Evolutionary conservation across 2,329 filamentous ascomycete species (phyloP).

Genomic region (Nannizziopsis arthrosporioides): DNA sequence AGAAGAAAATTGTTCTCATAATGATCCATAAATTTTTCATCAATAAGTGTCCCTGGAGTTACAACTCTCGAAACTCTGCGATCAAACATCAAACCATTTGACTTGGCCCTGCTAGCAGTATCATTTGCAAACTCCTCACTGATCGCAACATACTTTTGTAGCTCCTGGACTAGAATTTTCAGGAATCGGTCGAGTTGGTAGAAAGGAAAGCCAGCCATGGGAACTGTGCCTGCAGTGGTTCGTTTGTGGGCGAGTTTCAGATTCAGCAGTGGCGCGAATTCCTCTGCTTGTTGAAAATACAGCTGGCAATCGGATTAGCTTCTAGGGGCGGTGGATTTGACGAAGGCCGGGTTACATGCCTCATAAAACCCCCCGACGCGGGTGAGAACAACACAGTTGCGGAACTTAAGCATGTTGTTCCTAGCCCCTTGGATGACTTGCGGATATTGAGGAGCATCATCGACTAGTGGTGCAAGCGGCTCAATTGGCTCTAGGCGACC

Average conservation of each 20-base stretch:
- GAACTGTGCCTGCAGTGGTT: constrained; percentile 63
- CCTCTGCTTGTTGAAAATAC: constrained; percentile 90
- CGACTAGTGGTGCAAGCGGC: constrained; percentile 32
- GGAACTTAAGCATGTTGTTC: constrained; percentile 81
- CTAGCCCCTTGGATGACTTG: constrained; percentile 79
- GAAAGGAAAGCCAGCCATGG: constrained; percentile 93
- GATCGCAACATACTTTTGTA: constrained; percentile 83
- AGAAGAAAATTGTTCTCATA: constrained; percentile 89
- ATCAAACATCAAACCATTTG: constrained; percentile 71
- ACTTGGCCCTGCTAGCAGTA: constrained; percentile 56
- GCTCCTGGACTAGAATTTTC: constrained; percentile 82
- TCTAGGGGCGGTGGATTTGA: not conserved
- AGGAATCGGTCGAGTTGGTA: constrained; percentile 87
- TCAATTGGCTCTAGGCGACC: constrained; percentile 40
- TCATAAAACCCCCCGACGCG: constrained; percentile 95
- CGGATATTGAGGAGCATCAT: constrained; percentile 55
- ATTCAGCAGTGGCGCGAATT: constrained; percentile 73
- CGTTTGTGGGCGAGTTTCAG: constrained; percentile 75
- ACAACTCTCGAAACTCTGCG: constrained; percentile 76
- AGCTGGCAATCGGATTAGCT: constrained; percentile 36
- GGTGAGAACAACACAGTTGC: constrained; percentile 81
- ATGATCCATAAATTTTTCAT: constrained; percentile 94
- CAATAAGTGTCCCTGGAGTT: constrained; percentile 88
- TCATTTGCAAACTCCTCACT: constrained; percentile 82
- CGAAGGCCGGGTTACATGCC: constrained; percentile 24